These are phyloP conservation scores for Aspergillus sp. DNA, from an alignment of 2,329 filamentous ascomycete species.

Conservation along the genomic window DNA sequence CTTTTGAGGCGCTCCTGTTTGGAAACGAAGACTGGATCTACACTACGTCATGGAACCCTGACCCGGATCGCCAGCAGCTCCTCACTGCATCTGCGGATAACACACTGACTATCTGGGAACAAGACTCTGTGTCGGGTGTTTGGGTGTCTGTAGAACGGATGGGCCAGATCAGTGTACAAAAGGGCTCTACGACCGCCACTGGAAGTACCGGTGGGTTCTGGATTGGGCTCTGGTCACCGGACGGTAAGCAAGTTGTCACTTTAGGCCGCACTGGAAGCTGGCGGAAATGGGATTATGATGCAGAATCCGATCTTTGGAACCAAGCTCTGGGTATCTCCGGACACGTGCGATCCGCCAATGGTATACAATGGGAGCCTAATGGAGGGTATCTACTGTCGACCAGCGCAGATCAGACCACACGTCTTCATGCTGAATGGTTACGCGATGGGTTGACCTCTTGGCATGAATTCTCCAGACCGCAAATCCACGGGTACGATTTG, in stretches of 20 bases:
- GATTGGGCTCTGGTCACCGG: conserved; percentile 87
- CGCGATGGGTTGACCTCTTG: conserved; percentile 59
- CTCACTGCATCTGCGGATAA: conserved; percentile 94
- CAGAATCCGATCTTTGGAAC: conserved; percentile 65
- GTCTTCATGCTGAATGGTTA: conserved; percentile 79
- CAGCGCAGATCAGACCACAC: conserved; percentile 86
- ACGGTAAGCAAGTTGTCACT: conserved; percentile 71
- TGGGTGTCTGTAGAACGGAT: conserved; percentile 85
- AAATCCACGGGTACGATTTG: conserved; percentile 97
- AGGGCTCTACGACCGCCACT: conserved; percentile 93
- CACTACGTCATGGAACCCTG: conserved; percentile 70
- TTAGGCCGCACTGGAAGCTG: conserved; percentile 91
- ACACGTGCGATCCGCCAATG: conserved; percentile 77
- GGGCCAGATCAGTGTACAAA: conserved; percentile 90
- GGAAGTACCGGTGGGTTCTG: conserved; percentile 96
- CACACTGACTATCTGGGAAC: conserved; percentile 88
- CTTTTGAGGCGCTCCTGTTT: conserved; percentile 88
- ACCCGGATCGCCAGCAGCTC: conserved; percentile 61
- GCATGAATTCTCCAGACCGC: conserved; percentile 93
- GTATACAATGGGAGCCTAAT: conserved; percentile 76
- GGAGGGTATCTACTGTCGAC: conserved; percentile 87
- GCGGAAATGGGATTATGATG: conserved; percentile 74
- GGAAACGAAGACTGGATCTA: conserved; percentile 99
- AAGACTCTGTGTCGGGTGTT: conserved; percentile 77
- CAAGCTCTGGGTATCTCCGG: conserved; percentile 77